Evolutionary conservation across 2,329 filamentous ascomycete species (phyloP).

Genomic region (Metarhizium brunneum): DNA sequence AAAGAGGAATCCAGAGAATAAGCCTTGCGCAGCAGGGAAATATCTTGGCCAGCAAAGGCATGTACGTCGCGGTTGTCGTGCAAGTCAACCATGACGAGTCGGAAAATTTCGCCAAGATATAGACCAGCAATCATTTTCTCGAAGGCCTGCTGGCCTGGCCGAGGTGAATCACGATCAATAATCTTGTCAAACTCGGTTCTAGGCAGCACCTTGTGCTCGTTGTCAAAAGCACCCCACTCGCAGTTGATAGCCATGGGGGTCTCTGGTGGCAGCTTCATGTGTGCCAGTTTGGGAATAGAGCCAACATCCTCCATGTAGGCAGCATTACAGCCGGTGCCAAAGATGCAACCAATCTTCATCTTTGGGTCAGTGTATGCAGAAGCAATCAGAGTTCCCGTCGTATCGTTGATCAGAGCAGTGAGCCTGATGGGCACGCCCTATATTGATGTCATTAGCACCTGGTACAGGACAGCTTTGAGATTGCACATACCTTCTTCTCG

Average conservation of each 20-base stretch:
- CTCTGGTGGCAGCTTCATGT: slow-evolving; percentile 79
- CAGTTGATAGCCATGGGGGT: slow-evolving; percentile 93
- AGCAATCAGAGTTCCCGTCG: slow-evolving; percentile 91
- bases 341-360: slow-evolving; percentile 96
- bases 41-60: slow-evolving; percentile 79
- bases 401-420: slow-evolving; percentile 92
- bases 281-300: slow-evolving; percentile 84
- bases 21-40: slow-evolving; percentile 68
- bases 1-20: slow-evolving; percentile 92
- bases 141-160: slow-evolving; percentile 88
- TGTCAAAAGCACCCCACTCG: slow-evolving; percentile 95
- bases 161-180: slow-evolving; percentile 85
- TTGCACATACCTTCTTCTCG: slow-evolving; percentile 34
- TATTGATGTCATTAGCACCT: not conserved
- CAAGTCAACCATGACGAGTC: slow-evolving; percentile 74
- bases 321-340: slow-evolving; percentile 95
- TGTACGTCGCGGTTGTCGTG: slow-evolving; percentile 66
- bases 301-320: slow-evolving; percentile 95
- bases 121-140: slow-evolving; percentile 97
- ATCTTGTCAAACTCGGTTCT: slow-evolving; percentile 76
- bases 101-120: slow-evolving; percentile 92
- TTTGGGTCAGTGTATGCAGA: slow-evolving; percentile 91
- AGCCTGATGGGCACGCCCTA: slow-evolving; percentile 87
- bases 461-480: not conserved
- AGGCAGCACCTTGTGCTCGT: slow-evolving; percentile 81